Evolutionary conservation across 2,329 filamentous ascomycete species (phyloP).

Genomic region (Xylariaceae sp.): DNA sequence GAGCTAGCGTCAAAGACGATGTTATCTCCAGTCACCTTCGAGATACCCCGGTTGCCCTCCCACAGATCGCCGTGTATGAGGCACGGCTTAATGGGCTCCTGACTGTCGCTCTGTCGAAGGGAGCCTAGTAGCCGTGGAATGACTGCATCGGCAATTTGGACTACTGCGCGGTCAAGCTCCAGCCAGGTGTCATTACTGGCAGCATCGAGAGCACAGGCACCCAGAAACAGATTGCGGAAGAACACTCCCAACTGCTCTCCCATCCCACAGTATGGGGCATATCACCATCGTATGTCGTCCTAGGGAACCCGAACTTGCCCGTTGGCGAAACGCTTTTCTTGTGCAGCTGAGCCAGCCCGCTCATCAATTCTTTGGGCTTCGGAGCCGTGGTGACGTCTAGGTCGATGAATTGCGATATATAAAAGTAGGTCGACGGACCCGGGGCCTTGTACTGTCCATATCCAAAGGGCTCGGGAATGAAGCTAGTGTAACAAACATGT

Average conservation of each 20-base stretch:
- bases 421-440: slow-evolving; percentile 13
- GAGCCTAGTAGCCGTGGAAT: slow-evolving; percentile 16
- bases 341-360: slow-evolving; percentile 21
- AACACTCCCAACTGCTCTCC: slow-evolving; percentile 16
- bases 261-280: slow-evolving; percentile 11
- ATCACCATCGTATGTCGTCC: slow-evolving; percentile 13
- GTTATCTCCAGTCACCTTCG: slow-evolving; percentile 26
- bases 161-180: slow-evolving; percentile 17
- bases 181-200: slow-evolving; percentile 19
- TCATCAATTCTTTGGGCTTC: slow-evolving; percentile 15
- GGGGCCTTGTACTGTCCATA: slow-evolving; percentile 10
- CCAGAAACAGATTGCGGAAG: slow-evolving; percentile 19
- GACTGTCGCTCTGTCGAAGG: slow-evolving; percentile 24
- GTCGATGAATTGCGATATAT: slow-evolving; percentile 19
- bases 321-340: slow-evolving; percentile 20
- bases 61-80: slow-evolving; percentile 45
- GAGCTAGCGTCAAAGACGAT: slow-evolving; percentile 39
- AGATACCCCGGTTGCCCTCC: slow-evolving; percentile 35
- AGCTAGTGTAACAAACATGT: too few species aligned
- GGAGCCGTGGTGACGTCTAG: slow-evolving; percentile 15
- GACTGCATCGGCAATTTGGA: slow-evolving; percentile 4
- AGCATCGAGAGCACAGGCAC: slow-evolving; percentile 18
- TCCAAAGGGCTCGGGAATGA: slow-evolving; percentile 5
- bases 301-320: slow-evolving; percentile 19
- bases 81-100: slow-evolving; percentile 35